A percentile compares a stretch with the other conserved stretches of the same genome.
Evolutionary conservation across 805 yeast genomes (phyloP).

Genomic region (Pichia ethanolica): DNA sequence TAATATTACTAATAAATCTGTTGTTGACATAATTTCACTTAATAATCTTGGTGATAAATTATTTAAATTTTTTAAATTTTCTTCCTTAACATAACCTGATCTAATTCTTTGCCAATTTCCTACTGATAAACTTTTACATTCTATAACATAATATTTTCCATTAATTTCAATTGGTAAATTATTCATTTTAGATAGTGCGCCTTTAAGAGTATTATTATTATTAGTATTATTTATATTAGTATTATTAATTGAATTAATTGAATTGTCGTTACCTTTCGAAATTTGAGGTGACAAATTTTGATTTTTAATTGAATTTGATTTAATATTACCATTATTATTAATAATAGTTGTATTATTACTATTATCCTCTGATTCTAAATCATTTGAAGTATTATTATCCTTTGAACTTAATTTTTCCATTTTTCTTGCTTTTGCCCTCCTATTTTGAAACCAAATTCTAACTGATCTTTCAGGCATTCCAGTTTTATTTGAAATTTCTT

Average conservation of each 20-base stretch:
- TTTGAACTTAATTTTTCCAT: constrained; percentile 39
- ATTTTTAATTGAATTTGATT: background rate
- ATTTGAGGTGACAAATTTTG: no score
- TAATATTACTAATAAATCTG: constrained; percentile 63
- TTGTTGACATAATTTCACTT: constrained; percentile 55
- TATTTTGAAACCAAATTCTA: constrained; percentile 88
- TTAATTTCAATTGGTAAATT: constrained; percentile 46
- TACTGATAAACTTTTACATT: constrained; percentile 60
- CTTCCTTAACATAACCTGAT: constrained; percentile 45
- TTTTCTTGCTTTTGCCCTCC: constrained; percentile 73
- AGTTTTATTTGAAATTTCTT: constrained; percentile 60
- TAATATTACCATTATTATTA: background rate
- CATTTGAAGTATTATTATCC: constrained; percentile 6
- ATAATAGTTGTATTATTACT: background rate
- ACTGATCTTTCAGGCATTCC: constrained; percentile 85
- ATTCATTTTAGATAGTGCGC: constrained; percentile 12
- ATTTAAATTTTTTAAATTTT: constrained; percentile 37
- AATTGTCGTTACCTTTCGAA: no score
- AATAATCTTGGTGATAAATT: constrained; percentile 64
- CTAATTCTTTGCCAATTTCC: constrained; percentile 78
- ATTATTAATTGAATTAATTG: background rate
- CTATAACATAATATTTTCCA: constrained; percentile 59
- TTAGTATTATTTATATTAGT: no score
- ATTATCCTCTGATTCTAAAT: no score
- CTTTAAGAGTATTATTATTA: constrained; percentile 12